Base-by-base conservation (phyloP, 2,329 filamentous ascomycete species). In the Apiospora sp. region DNA sequence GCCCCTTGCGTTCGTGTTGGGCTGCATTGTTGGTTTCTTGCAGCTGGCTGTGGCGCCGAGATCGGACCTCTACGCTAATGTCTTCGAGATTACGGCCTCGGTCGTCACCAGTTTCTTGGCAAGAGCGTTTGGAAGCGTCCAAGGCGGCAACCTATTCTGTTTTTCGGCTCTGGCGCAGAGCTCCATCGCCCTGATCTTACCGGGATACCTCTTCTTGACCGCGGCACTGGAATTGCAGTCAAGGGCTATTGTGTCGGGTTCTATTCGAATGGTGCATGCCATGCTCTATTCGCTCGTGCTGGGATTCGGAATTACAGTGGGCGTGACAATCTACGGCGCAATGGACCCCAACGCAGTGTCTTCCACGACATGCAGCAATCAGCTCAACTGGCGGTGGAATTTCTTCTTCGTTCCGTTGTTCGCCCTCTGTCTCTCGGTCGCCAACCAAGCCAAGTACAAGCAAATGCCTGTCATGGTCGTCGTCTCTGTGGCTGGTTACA, bases 381-480 rank as follows among this genome's bases (percentile, higher is more conserved):
- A 75, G 2, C 77, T 82, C 69, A 75, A 82, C 22, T 76, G 79
- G 1, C 78, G 82, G 72, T 81, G 82, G 68, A 88, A 87, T 72
- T 94, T 95, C 82, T 84, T 92, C 43, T 95, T 94, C 78, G 94
- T 96, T 0, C 89, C 92, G 0, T 81, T 88, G 8, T 97, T 95
- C 80, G 90, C 93, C 12, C 79, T 94, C 41, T 94, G 92, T 77
- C 74, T 75, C n/a, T 69, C 74, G n/a, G 58, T 95, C 72, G 90
- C 95, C 80, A 95, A 95, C 80, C 93, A 95, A 77, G 93, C 92
- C 51, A 94, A 94, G 81, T 94, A 91, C 89, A 93, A 91, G 76
- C 94, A 96, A 80, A 90, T 92, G 76, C 94, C 94, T 0, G 86
- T 93, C 70, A 96, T 96, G 93, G 83, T 94, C 2, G 51, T 91